Conservation (phyloP, 257 asterid genomes). For the Solanum microdontum region DNA sequence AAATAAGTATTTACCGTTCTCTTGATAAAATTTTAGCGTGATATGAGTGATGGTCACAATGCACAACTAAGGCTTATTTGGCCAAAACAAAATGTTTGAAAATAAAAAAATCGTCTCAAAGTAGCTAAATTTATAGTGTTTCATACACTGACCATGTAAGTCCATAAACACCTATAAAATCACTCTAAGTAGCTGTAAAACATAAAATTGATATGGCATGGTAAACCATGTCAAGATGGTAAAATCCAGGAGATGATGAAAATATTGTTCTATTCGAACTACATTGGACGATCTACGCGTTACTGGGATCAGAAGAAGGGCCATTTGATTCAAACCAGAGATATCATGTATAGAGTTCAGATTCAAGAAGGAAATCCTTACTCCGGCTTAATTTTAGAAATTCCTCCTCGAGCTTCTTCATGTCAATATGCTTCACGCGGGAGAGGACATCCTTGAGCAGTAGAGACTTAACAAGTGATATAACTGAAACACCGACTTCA, state of each 20-base stretch:
- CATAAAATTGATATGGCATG: background rate
- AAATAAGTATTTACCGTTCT: background rate
- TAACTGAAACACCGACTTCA: conserved; percentile 50
- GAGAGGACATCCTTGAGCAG: conserved; percentile 47
- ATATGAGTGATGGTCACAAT: background rate
- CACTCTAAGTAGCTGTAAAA: background rate
- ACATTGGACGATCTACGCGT: background rate
- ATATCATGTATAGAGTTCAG: conserved; percentile 68
- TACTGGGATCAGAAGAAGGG: background rate
- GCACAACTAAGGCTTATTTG: background rate
- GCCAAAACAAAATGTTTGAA: background rate
- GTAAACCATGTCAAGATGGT: background rate
- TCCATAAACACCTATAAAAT: background rate
- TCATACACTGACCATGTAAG: background rate
- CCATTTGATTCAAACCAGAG: background rate
- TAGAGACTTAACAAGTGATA: conserved; percentile 44
- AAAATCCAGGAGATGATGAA: background rate
- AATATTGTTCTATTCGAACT: background rate
- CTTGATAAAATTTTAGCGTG: background rate
- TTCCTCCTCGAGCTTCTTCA: conserved; percentile 33
- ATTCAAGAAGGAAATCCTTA: conserved; percentile 42
- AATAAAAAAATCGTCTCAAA: background rate
- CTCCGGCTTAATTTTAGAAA: conserved; percentile 30
- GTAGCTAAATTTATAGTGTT: background rate
- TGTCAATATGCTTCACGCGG: conserved; percentile 25